Evolutionary conservation across 2,329 filamentous ascomycete genomes (phyloP), one percentile per base, ranked within the genome.

Genomic region (Aspergillus sp.): DNA sequence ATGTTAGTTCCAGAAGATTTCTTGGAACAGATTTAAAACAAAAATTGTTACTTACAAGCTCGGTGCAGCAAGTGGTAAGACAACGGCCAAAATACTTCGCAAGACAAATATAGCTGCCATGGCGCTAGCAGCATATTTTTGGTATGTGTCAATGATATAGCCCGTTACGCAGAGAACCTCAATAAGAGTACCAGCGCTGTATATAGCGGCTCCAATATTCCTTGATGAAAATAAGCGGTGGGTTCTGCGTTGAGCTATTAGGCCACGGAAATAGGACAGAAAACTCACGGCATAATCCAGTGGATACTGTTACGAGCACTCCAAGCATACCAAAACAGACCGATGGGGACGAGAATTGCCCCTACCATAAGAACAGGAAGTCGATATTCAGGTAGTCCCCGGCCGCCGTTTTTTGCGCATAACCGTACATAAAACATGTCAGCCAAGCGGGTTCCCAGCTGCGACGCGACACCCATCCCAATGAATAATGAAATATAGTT

Each of bases 401-500:
- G 70, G 52, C 74, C 74, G 66, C 82, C 81, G n/a, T 57, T 61
- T 3, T 27, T 65, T 7, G 64, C 65, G 63, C 80, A 81, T 4
- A 83, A 70, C 2, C 61, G 67, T 11, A 73, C 69, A 63, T 83
- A 84, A 52, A 83, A 74, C 7, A 68, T 65, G 61, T 83, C 81
- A 64, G 79, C 82, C 8, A 82, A 51, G 1, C 74, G 77, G 4
- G 78, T 76, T 37, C 71, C 75, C 50, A 83, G 58, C 54, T 83
- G 78, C 0, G 78, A 73, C 3, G 80, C 85, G 0, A 81, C 66
- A 46, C 86, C 77, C 68, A 88, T 87, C 1, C 87, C 88, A 0
- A 87, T 45, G 0, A 82, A 84, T 41, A 85, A 80, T 9, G 86
- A 82, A 33, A 88, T 77, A 70, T 87, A 89, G 67, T 88, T 86